A percentile compares a stretch with the other conserved stretches of the same genome.
phyloP scores from a whole-genome alignment of 148 eudicot genomes.

The Arctostaphylos glauca region DNA sequence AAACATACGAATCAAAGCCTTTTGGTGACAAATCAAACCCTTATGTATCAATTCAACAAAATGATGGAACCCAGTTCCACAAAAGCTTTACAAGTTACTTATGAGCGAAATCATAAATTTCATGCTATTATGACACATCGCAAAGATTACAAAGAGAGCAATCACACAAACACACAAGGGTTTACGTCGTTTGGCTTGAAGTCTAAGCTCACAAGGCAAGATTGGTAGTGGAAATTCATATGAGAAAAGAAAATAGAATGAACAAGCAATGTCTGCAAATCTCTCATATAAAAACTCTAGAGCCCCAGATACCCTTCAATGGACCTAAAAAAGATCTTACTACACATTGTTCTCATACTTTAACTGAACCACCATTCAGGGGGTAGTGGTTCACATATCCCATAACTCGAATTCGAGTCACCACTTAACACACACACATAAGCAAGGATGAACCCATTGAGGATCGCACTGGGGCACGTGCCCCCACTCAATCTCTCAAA shows the following conservation, averaged over 20 bases:
- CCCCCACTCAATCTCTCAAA: no score
- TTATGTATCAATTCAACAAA: background rate
- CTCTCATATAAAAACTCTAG: no score
- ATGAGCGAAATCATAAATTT: background rate
- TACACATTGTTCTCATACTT: background rate
- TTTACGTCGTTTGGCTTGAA: background rate
- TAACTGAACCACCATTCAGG: background rate
- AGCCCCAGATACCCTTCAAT: background rate
- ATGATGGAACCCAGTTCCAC: background rate
- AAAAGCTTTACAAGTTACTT: background rate
- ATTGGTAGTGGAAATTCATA: background rate
- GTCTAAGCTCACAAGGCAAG: background rate
- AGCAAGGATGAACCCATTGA: no score
- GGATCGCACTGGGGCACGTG: no score
- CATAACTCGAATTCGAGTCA: no score
- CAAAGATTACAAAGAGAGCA: background rate
- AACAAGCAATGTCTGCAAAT: no score
- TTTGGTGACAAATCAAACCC: background rate
- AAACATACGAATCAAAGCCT: background rate
- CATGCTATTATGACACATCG: background rate
- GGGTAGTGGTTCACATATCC: no score
- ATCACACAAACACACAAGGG: background rate
- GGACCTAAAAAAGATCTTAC: background rate
- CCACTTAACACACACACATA: no score
- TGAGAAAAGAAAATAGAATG: no score